A percentile compares a stretch with the other conserved stretches of the same genome.
Evolutionary conservation across 129 eudicot genomes (phyloP).

Genomic region (Tanacetum coccineum): DNA sequence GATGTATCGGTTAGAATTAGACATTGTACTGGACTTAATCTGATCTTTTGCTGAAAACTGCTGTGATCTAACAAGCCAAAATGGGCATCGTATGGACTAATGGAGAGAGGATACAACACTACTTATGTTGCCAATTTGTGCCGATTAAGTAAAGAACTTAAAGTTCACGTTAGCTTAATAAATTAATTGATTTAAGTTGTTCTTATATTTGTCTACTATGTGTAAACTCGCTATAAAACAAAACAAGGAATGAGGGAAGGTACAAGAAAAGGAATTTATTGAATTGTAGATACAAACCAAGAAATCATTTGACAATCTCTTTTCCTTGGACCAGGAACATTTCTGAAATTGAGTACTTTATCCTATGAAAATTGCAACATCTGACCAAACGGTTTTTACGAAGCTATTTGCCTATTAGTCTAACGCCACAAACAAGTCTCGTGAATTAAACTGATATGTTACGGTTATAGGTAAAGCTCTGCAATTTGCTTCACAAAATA

Average conservation of each 20-base stretch:
- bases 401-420: conserved; percentile 1
- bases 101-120: not conserved
- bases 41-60: conserved; percentile 3
- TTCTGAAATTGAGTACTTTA: not conserved
- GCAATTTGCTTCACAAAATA: not conserved
- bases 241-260: conserved; percentile 10
- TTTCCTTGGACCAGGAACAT: not conserved
- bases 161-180: not conserved
- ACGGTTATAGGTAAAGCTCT: not conserved
- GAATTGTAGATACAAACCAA: conserved; percentile 25
- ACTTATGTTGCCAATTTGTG: conserved; percentile 22
- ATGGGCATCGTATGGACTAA: conserved; percentile 16
- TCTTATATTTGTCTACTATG: conserved; percentile 29
- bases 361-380: not conserved
- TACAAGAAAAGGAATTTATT: conserved; percentile 28
- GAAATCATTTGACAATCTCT: not conserved
- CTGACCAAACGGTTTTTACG: not conserved
- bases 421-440: conserved; percentile 1
- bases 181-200: conserved; percentile 10
- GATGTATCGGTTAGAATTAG: conserved; percentile 27
- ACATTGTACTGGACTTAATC: conserved; percentile 19
- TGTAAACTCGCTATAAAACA: conserved; percentile 21
- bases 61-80: conserved; percentile 12
- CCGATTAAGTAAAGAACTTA: not conserved
- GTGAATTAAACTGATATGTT: not conserved